Base-by-base conservation (phyloP, 2,329 filamentous ascomycete genomes). In the Colletotrichum spaethianum region DNA sequence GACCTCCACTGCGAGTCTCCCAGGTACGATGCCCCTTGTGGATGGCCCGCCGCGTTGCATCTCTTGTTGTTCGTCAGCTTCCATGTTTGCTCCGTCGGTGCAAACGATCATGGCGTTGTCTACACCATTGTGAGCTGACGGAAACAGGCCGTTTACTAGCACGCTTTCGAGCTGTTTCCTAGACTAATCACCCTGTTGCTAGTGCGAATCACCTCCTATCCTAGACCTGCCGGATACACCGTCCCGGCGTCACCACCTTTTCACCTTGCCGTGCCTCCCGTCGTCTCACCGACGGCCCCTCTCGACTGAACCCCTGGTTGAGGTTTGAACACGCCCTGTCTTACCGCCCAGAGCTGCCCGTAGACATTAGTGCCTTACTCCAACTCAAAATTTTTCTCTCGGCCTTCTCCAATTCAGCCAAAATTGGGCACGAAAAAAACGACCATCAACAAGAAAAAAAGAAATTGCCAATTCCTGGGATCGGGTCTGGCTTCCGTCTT, bases 401-500 rank as follows among this genome's bases (percentile, higher is more conserved):
- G 60, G 60, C 44, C 60, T 63, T 63, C 60, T 52, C 63, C 50
- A 65, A 67, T 14, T 38, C 63, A 46, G 26, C 68, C 48, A 57
- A 52, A 63, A 48, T 53, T 44, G 65, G 69, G 64, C 57, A 69
- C 65, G 23, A 36, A 46, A 64, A 36, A 63, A 46, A 67, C 67
- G n/a, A 71, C 48, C 23, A 42, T 67, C 63, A 67, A 52, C 50
- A 20, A 56, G 55, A 56, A 44, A 63, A 72, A 72, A 67, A 59
- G 69, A 72, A 63, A 72, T 72, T 72, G 59, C 69, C 65, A 72
- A 72, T 69, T 69, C 69, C 69, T 72, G 14, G 57, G 48, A 72
- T 72, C 69, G 65, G 69, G 65, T 72, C 59, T 69, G 69, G 69
- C 57, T 72, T 72, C 69, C 69, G 69, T 69, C 64, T 72, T 72